Evolutionary conservation across 495 filamentous ascomycete genomes (phyloP).

Genomic region (Penicillium salamii): DNA sequence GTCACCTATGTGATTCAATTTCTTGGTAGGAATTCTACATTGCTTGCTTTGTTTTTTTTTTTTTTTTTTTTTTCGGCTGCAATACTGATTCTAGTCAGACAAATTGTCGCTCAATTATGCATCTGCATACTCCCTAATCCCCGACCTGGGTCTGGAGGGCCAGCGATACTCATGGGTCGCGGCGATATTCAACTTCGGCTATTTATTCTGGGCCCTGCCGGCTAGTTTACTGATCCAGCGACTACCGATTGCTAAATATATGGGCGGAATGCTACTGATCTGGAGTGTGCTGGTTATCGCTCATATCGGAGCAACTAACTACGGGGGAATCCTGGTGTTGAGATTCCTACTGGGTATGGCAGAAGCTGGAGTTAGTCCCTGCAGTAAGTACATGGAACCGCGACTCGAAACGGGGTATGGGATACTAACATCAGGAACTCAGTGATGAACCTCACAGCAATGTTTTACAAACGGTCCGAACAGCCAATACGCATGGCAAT

Average conservation of each 20-base stretch:
- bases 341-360: constrained; percentile 65
- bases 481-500: constrained; percentile 60
- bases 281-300: constrained; percentile 57
- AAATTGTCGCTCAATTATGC: constrained; percentile 43
- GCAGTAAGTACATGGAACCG: constrained; percentile 29
- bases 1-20: constrained; percentile 39
- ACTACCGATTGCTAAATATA: constrained; percentile 56
- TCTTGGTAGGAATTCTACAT: constrained; percentile 16
- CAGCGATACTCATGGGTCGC: constrained; percentile 56
- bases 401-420: no score
- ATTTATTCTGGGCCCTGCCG: constrained; percentile 50
- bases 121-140: constrained; percentile 34
- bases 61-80: no score
- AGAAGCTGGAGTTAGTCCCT: constrained; percentile 58
- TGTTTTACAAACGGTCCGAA: constrained; percentile 68
- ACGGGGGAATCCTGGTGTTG: constrained; percentile 52
- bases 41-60: no score
- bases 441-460: constrained; percentile 56
- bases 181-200: constrained; percentile 51
- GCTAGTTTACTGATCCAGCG: constrained; percentile 53
- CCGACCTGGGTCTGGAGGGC: constrained; percentile 45
- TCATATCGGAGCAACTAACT: constrained; percentile 56
- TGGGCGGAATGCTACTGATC: constrained; percentile 55
- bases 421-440: background rate
- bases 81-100: constrained; percentile 13